Conservation (phyloP, 305 asterid genomes). For the Plantago rigida region DNA sequence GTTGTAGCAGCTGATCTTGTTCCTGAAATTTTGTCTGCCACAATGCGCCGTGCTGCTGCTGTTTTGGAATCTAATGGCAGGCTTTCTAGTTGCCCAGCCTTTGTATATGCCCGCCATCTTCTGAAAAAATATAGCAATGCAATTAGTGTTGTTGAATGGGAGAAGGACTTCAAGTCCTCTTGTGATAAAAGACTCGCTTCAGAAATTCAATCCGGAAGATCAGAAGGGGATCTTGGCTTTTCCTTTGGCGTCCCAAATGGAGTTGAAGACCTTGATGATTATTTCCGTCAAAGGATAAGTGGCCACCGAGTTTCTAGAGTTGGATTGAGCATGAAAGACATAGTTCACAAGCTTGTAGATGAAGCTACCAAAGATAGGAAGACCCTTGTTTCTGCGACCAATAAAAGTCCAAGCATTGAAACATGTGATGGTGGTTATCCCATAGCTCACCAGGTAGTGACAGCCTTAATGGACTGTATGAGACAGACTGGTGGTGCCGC, state of each 20-base stretch:
- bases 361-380: conserved; percentile 82
- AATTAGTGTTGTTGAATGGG: conserved; percentile 80
- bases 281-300: conserved; percentile 80
- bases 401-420: conserved; percentile 48
- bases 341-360: conserved; percentile 69
- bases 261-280: conserved; percentile 88
- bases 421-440: conserved; percentile 64
- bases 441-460: conserved; percentile 72
- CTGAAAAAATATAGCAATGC: conserved; percentile 62
- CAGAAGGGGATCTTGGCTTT: conserved; percentile 72
- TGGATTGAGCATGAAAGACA: conserved; percentile 80
- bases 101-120: conserved; percentile 60
- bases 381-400: conserved; percentile 44
- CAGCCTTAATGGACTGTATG: conserved; percentile 92
- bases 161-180: conserved; percentile 63
- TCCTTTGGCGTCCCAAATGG: conserved; percentile 91
- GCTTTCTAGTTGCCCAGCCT: conserved; percentile 60
- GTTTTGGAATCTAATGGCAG: conserved; percentile 68
- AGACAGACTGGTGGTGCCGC: conserved; percentile 99
- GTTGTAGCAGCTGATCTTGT: conserved; percentile 80
- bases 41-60: conserved; percentile 61
- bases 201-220: conserved; percentile 74
- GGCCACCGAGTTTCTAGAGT: conserved; percentile 72
- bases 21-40: conserved; percentile 75
- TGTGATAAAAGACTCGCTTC: conserved; percentile 72